These are phyloP conservation scores for Spinellus fusiger DNA, from an alignment of 192 early-diverging fungal species.

Conservation along the genomic window DNA sequence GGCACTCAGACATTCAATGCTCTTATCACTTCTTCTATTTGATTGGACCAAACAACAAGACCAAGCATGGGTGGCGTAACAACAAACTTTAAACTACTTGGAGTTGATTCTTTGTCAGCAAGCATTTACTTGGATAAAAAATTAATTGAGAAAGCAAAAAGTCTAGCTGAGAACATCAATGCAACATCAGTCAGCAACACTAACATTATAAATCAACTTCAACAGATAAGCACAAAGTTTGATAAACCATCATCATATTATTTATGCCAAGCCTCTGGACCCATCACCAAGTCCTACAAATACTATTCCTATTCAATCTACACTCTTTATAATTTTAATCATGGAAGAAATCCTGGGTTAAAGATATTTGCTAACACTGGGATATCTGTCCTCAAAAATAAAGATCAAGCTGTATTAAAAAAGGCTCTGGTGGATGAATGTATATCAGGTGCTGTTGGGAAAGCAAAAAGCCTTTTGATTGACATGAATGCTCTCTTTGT, in stretches of 20 bases:
- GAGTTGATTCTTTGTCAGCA: not conserved
- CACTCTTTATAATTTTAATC: too few species aligned
- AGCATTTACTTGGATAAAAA: conserved; percentile 12
- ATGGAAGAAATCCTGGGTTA: too few species aligned
- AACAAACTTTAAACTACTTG: conserved; percentile 2
- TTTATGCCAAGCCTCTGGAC: not conserved
- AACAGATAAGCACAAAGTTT: conserved; percentile 1
- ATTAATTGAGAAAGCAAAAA: conserved; percentile 1
- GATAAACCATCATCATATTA: not conserved
- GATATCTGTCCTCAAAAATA: not conserved
- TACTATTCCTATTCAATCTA: too few species aligned
- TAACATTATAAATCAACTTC: not conserved
- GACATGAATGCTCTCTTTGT: not conserved
- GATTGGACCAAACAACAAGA: conserved; percentile 15
- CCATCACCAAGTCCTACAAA: too few species aligned
- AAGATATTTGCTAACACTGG: too few species aligned
- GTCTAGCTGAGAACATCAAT: conserved; percentile 6
- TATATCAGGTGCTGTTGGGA: not conserved
- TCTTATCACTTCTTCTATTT: conserved; percentile 27
- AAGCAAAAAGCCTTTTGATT: not conserved
- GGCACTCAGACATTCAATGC: conserved; percentile 26
- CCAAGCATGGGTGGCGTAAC: conserved; percentile 13
- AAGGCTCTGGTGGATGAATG: not conserved
- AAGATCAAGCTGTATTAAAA: not conserved
- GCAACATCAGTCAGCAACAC: not conserved